Base-by-base conservation (phyloP, 75 land plant genomes). In the Pinus taeda region DNA sequence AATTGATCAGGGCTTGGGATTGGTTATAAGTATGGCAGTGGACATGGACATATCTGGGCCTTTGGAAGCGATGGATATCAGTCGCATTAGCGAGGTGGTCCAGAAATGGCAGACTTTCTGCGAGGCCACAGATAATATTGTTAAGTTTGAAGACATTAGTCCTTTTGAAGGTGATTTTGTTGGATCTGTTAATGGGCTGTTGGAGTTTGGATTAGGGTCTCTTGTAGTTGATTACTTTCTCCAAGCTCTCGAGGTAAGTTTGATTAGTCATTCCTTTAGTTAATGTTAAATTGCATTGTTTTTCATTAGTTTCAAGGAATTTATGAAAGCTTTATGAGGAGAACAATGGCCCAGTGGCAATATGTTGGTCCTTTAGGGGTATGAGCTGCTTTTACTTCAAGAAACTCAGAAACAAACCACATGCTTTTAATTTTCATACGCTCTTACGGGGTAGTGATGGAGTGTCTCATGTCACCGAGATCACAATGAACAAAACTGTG, bases 21-120 rank as follows among this genome's bases (percentile, higher is more conserved):
- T 45, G 7, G 49, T 6, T 45, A 6, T 39, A 39, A 39, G 39
- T 39, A 67, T 67, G 71, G 45, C 71, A 37, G 71, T 67, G 33
- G 71, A 67, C 6, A 67, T 67, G 71, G 71, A 67, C 49, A 67
- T 67, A 39, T 67, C 49, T 8, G 71, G 30, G 45, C 49, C 71
- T 33, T 39, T 67, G 71, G 71, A 39, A n/a, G 4, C 21, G 49
- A 67, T 39, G 71, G 71, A 67, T 39, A 39, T 2, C 9, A 20
- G 39, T 2, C 18, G 20, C 53, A 30, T 67, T 37, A 49, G 45
- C 20, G 45, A 67, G 1, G 49, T 67, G 2, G 71, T 42, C 18
- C 45, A 42, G 20, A 33, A 67, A 17, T 67, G 71, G 71, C 42
- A 67, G 49, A 20, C 4, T 4, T 36, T 67, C 33, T 67, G 49